Conservation (phyloP, 345 rosid species). For the Streptanthus diversifolius region DNA sequence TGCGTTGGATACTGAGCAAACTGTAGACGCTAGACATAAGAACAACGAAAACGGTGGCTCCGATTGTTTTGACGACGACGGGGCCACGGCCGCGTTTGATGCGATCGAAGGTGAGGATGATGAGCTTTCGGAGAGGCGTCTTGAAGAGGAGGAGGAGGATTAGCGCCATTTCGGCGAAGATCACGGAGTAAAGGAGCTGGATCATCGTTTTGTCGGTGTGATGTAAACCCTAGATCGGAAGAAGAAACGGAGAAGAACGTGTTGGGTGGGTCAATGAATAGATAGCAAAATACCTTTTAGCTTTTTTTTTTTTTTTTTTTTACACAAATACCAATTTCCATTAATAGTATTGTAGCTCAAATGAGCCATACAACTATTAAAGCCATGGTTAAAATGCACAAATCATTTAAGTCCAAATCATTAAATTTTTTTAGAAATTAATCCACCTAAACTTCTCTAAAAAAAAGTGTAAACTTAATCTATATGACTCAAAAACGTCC, state of each 20-base stretch:
- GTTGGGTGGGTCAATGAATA: conserved; percentile 8
- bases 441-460: too few relatives aligned
- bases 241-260: neutral
- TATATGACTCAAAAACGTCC: too few relatives aligned
- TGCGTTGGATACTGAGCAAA: conserved; percentile 53
- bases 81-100: conserved; percentile 85
- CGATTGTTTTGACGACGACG: conserved; percentile 62
- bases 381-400: too few relatives aligned
- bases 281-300: neutral
- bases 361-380: too few relatives aligned
- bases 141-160: conserved; percentile 64
- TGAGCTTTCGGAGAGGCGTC: conserved; percentile 73
- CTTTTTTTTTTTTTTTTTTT: too few relatives aligned
- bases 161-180: conserved; percentile 58
- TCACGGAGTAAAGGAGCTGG: conserved; percentile 62
- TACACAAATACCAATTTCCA: too few relatives aligned
- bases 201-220: conserved; percentile 39
- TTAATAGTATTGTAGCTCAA: too few relatives aligned
- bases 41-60: conserved; percentile 54
- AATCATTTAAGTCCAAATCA: too few relatives aligned
- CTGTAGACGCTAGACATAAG: conserved; percentile 57
- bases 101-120: conserved; percentile 60
- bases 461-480: too few relatives aligned
- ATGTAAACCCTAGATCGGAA: conserved; percentile 28
- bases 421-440: too few relatives aligned